phyloP scores from a whole-genome alignment of 169 alveolate genomes.

The Plasmodium chabaudi region DNA sequence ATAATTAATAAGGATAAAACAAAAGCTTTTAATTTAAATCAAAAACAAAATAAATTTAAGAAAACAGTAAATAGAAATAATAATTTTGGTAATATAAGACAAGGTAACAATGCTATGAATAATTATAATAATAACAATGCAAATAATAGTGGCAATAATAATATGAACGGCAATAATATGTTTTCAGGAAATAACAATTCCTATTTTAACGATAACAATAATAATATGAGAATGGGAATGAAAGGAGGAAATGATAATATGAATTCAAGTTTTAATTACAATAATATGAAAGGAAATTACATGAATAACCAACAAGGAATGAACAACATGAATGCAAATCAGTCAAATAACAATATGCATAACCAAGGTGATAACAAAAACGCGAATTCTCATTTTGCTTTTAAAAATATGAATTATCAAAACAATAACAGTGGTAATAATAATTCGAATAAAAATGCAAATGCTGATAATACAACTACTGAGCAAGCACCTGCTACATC shows the following conservation, averaged over 20 bases:
- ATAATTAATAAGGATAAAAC: constrained; percentile 64
- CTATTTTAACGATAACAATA: constrained; percentile 40
- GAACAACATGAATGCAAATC: constrained; percentile 29
- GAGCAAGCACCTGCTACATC: background rate
- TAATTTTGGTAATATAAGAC: constrained; percentile 45
- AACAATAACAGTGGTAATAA: constrained; percentile 12
- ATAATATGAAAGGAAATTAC: constrained; percentile 32
- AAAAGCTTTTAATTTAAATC: constrained; percentile 48
- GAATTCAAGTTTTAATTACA: constrained; percentile 21
- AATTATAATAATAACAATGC: constrained; percentile 12
- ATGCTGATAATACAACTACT: constrained; percentile 7
- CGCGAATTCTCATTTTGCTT: constrained; percentile 13
- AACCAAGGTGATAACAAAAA: constrained; percentile 33
- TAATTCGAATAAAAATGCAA: constrained; percentile 4
- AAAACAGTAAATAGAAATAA: constrained; percentile 38
- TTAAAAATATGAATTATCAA: constrained; percentile 48
- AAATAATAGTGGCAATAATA: background rate
- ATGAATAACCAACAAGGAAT: constrained; percentile 19
- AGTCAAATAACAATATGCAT: constrained; percentile 23
- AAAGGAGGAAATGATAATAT: constrained; percentile 19
- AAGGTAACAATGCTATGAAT: constrained; percentile 33
- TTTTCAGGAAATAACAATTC: constrained; percentile 26
- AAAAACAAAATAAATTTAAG: constrained; percentile 57
- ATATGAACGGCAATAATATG: constrained; percentile 10
- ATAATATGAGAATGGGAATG: constrained; percentile 41